Base-by-base conservation (phyloP, 2,329 filamentous ascomycete genomes). In the Alternaria arborescens region DNA sequence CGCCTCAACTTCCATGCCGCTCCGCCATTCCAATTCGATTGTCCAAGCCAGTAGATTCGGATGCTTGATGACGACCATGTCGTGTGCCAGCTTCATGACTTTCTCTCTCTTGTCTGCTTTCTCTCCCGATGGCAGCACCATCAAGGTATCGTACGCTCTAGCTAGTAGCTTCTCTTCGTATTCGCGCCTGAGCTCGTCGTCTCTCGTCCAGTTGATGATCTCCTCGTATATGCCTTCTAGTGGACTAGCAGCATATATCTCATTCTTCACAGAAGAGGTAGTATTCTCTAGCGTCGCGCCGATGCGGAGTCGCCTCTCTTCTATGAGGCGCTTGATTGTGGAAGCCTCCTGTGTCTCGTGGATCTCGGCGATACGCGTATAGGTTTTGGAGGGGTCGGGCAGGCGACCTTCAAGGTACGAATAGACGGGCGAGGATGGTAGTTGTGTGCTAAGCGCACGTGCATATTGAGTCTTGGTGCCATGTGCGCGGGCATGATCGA, bases 1-100 rank as follows among this genome's bases (percentile, higher is more conserved):
- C n/a, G 68, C 69, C 46, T 74, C 72, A 0, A 75, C 64, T n/a
- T 74, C 72, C 58, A 76, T 59, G 6, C 71, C 71, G 8, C 69
- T 94, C 68, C 91, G 87, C 91, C 94, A 98, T 73, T 98, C 92
- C 60, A 99, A 84, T 30, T 91, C 86, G 62, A 97, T 90, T 70
- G 93, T 90, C 96, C 96, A 99, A 0, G 95, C 95, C 16, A 96
- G 84, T 65, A 90, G 88, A 79, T 90, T 97, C 0, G 93, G 92
- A 70, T 98, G 93, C 70, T 94, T 94, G 76, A 99, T 95, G 61
- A 97, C 91, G 62, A 99, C 94, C 91, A 99, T 97, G 62, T 94
- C 95, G 64, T 89, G 88, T 0, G 94, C 93, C 53, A 95, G 82
- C 61, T 91, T 89, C 71, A 91, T 80, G 0, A 97, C 90, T 65